These are phyloP conservation scores for Oenanthe sinensis DNA, from an alignment of 129 eudicot genomes.

Conservation along the genomic window DNA sequence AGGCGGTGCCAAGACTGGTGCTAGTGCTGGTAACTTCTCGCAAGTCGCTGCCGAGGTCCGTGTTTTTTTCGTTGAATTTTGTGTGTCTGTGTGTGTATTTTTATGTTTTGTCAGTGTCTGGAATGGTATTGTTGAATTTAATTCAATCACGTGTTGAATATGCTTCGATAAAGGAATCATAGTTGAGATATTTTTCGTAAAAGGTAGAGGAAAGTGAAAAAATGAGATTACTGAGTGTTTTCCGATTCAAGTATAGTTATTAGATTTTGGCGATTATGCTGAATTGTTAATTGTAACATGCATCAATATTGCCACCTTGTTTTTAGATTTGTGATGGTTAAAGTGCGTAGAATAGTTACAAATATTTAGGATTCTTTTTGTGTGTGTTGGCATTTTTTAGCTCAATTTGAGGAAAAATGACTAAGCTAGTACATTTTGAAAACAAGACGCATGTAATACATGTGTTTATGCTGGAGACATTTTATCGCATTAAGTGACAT, in stretches of 20 bases:
- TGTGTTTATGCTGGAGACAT: background rate
- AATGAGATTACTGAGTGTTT: background rate
- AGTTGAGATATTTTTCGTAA: background rate
- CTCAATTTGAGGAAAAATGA: background rate
- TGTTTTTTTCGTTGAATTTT: background rate
- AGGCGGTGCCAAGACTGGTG: conserved; percentile 82
- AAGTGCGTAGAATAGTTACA: background rate
- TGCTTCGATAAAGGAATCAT: background rate
- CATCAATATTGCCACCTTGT: too few relatives aligned
- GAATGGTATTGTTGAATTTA: background rate
- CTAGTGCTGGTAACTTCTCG: conserved; percentile 76
- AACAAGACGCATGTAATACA: background rate
- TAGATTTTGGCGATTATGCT: background rate
- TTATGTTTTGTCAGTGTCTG: background rate
- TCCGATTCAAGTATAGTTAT: background rate
- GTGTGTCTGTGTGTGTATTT: background rate
- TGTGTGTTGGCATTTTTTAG: background rate
- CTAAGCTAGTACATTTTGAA: background rate
- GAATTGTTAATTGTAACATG: background rate
- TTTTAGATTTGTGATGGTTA: background rate
- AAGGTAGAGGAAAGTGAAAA: too few relatives aligned
- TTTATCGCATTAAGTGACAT: background rate
- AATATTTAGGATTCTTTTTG: background rate
- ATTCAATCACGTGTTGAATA: background rate
- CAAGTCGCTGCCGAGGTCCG: conserved; percentile 72